phyloP scores from a whole-genome alignment of 345 rosid species.

The Pistacia atlantica region DNA sequence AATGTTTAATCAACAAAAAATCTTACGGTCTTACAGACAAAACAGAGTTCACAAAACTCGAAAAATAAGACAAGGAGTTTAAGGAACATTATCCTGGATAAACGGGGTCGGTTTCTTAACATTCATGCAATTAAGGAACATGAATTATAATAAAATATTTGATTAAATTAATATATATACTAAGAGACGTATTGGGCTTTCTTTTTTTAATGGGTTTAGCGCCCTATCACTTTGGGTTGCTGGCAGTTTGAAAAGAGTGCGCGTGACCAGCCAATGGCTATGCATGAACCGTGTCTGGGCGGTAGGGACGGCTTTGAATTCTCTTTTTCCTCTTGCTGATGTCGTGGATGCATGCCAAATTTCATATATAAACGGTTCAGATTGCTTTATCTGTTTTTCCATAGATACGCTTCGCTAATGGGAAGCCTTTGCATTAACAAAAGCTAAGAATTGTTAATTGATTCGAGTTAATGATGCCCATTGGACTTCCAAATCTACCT shows the following conservation, averaged over 20 bases:
- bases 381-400: background rate
- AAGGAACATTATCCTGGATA: conserved; percentile 38
- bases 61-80: conserved; percentile 7
- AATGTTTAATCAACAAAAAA: background rate
- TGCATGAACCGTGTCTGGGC: conserved; percentile 21
- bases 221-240: conserved; percentile 25
- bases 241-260: conserved; percentile 16
- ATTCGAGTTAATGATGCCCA: background rate
- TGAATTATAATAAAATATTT: conserved; percentile 16
- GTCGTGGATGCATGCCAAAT: conserved; percentile 13
- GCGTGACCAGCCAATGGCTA: conserved; percentile 26
- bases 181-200: background rate
- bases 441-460: background rate
- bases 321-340: conserved; percentile 1
- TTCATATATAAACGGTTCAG: background rate
- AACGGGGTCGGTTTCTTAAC: conserved; percentile 38
- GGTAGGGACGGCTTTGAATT: conserved; percentile 26
- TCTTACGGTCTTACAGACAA: conserved; percentile 2
- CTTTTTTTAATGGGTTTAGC: conserved; percentile 1
- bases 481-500: background rate
- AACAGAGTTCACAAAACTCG: conserved; percentile 39
- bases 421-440: background rate
- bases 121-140: conserved; percentile 34
- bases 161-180: conserved; percentile 13
- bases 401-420: background rate